Conservation (phyloP, 805 yeast species). For the Yarrowia sp. region DNA sequence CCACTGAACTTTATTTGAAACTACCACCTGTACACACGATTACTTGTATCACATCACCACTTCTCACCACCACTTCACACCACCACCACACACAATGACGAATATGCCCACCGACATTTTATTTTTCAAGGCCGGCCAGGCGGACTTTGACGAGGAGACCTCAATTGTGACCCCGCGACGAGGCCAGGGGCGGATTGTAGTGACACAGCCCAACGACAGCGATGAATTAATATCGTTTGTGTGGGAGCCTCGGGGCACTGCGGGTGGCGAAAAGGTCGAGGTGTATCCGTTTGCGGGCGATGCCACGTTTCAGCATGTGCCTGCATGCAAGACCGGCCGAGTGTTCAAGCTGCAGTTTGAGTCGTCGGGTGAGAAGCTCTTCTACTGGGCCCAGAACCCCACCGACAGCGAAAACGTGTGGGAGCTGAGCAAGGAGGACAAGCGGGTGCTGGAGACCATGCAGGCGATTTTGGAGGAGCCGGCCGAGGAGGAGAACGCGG, state of each 20-base stretch:
- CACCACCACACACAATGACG: slow-evolving; percentile 9
- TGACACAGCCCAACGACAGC: slow-evolving; percentile 70
- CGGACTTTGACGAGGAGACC: slow-evolving; percentile 64
- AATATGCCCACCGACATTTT: slow-evolving; percentile 39
- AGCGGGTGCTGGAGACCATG: slow-evolving; percentile 58
- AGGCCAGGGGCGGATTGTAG: slow-evolving; percentile 68
- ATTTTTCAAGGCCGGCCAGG: slow-evolving; percentile 81
- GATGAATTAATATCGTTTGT: slow-evolving; percentile 71
- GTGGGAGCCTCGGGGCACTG: slow-evolving; percentile 71
- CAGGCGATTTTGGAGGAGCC: slow-evolving; percentile 48
- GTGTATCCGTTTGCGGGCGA: slow-evolving; percentile 84
- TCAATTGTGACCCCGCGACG: slow-evolving; percentile 73
- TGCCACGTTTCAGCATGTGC: slow-evolving; percentile 74
- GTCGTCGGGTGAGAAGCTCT: slow-evolving; percentile 63
- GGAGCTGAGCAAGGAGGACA: slow-evolving; percentile 66
- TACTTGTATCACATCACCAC: not conserved
- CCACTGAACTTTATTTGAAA: not conserved
- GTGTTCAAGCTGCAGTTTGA: slow-evolving; percentile 72
- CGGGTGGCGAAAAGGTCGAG: slow-evolving; percentile 55
- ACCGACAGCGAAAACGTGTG: slow-evolving; percentile 64
- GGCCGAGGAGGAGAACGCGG: slow-evolving; percentile 51
- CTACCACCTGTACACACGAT: not conserved
- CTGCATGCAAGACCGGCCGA: slow-evolving; percentile 76
- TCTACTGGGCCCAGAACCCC: slow-evolving; percentile 78
- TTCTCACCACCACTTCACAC: not conserved